A percentile compares a stretch with the other conserved stretches of the same genome.
Evolutionary conservation across 2,329 filamentous ascomycete genomes (phyloP).

Genomic region (Fusarium sp.): DNA sequence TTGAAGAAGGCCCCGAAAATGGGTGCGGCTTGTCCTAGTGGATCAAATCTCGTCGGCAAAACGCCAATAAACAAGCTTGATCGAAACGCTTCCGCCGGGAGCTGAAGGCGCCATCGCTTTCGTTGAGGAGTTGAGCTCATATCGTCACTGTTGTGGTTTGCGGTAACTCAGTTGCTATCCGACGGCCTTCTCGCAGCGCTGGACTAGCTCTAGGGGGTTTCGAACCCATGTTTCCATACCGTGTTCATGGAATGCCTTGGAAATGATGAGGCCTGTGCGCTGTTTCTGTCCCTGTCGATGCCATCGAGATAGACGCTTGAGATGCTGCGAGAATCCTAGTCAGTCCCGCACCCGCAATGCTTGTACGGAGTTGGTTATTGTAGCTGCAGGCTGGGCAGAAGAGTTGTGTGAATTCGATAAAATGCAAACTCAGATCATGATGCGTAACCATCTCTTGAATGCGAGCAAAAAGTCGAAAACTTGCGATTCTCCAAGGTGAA

Average conservation of each 20-base stretch:
- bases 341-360: conserved; percentile 24
- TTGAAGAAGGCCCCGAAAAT: conserved; percentile 11
- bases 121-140: conserved; percentile 6
- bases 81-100: neutral
- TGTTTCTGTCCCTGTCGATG: neutral
- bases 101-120: neutral
- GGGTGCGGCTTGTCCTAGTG: conserved; percentile 18
- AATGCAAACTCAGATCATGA: neutral
- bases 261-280: neutral
- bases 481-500: neutral
- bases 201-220: neutral
- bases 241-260: neutral
- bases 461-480: neutral
- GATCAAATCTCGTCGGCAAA: conserved; percentile 6
- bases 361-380: conserved; percentile 1
- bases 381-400: neutral
- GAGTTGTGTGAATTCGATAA: neutral
- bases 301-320: conserved; percentile 15
- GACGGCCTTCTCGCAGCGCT: neutral
- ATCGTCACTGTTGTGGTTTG: conserved; percentile 8
- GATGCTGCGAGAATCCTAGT: conserved; percentile 20
- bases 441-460: neutral
- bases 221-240: neutral
- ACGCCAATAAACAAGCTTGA: conserved; percentile 13
- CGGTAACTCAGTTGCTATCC: neutral